A percentile compares a stretch with the other conserved stretches of the same genome.
These are phyloP conservation scores for Phialophora expanda DNA, from an alignment of 2,329 filamentous ascomycete species.

Conservation along the genomic window DNA sequence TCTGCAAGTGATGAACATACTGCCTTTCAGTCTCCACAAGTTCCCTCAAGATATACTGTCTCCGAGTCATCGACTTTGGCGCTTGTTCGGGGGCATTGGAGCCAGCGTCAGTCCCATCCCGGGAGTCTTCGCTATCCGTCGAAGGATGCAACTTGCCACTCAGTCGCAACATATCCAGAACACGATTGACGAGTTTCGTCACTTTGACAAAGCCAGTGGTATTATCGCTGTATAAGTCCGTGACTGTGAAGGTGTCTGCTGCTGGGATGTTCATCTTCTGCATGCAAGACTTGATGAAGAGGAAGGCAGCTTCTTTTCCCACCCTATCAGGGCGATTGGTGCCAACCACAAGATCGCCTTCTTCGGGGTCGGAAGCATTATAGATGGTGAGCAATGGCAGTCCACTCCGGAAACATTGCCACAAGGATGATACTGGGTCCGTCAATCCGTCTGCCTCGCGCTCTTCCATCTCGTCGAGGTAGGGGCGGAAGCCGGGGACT, in stretches of 20 bases:
- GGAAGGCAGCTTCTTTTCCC: conserved; percentile 86
- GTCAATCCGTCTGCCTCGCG: conserved; percentile 64
- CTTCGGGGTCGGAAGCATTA: conserved; percentile 77
- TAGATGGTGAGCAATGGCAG: conserved; percentile 86
- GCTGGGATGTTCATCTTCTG: conserved; percentile 78
- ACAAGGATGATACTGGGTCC: conserved; percentile 87
- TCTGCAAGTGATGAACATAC: conserved; percentile 96
- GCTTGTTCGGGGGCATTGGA: conserved; percentile 42
- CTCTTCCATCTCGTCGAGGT: conserved; percentile 73
- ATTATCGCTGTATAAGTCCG: conserved; percentile 88
- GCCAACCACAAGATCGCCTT: conserved; percentile 64
- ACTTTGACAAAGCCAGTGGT: conserved; percentile 98
- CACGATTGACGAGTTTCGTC: conserved; percentile 82
- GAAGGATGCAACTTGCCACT: conserved; percentile 71
- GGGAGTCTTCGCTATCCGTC: conserved; percentile 49
- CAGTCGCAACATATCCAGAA: conserved; percentile 83
- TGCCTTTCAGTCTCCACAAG: conserved; percentile 94
- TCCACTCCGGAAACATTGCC: conserved; percentile 83
- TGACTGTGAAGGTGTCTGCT: conserved; percentile 87
- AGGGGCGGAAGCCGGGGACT: conserved; percentile 80
- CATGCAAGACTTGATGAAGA: conserved; percentile 88
- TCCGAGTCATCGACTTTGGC: conserved; percentile 65
- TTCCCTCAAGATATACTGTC: conserved; percentile 89
- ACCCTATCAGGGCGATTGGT: conserved; percentile 66
- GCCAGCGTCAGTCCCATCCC: conserved; percentile 53